Conservation (phyloP, 1,139 yeast genomes). For the Candida glucosophila region DNA sequence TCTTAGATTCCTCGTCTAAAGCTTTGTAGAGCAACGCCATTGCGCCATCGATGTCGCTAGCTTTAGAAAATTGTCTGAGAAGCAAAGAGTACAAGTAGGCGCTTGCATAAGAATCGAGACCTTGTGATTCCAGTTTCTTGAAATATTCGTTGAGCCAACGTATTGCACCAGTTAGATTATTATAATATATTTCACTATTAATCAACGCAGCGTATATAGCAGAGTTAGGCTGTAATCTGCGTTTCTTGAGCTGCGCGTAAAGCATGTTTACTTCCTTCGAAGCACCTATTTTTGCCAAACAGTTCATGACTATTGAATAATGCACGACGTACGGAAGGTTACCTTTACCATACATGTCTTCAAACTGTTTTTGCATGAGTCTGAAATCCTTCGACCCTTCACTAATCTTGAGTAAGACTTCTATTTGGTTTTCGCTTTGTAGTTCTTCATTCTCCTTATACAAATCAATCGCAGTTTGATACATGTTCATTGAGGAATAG, state of each 20-base stretch:
- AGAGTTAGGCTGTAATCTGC: slow-evolving; percentile 42
- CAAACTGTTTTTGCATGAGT: slow-evolving; percentile 53
- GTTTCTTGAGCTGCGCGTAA: slow-evolving; percentile 35
- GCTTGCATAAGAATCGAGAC: slow-evolving; percentile 8
- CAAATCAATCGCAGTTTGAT: slow-evolving; percentile 16
- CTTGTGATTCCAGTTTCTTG: slow-evolving; percentile 2
- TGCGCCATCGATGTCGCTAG: slow-evolving; percentile 28
- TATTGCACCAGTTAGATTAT: slow-evolving; percentile 36
- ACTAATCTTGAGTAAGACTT: slow-evolving; percentile 37
- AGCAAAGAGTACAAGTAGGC: slow-evolving; percentile 31
- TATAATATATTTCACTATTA: slow-evolving; percentile 33
- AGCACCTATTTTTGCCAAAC: slow-evolving; percentile 54
- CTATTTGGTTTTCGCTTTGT: slow-evolving; percentile 33
- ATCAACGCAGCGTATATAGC: slow-evolving; percentile 43
- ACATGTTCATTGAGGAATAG: slow-evolving; percentile 13
- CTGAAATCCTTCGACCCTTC: slow-evolving; percentile 51
- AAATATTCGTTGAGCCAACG: slow-evolving; percentile 13
- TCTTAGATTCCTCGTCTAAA: slow-evolving; percentile 10
- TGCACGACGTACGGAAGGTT: slow-evolving; percentile 49
- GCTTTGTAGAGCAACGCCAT: slow-evolving; percentile 34
- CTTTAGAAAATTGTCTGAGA: slow-evolving; percentile 28
- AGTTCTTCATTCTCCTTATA: slow-evolving; percentile 16
- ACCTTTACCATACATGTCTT: slow-evolving; percentile 49
- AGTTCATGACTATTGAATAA: slow-evolving; percentile 56
- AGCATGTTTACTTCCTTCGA: slow-evolving; percentile 44